Evolutionary conservation across 306 rosid species (phyloP).

Genomic region (Casuarina equisetifolia): DNA sequence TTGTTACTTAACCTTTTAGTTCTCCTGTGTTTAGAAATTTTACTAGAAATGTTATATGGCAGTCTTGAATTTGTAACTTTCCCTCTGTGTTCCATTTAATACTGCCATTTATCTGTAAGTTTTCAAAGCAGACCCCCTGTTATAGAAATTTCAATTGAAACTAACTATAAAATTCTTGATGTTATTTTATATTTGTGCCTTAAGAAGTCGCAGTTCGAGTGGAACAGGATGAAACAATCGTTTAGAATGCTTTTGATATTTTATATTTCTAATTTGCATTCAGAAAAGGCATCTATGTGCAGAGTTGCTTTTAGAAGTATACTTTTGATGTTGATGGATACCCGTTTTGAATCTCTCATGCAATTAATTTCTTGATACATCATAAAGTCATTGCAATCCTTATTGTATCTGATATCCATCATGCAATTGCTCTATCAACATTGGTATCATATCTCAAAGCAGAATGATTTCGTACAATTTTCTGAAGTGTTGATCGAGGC

Average conservation of each 20-base stretch:
- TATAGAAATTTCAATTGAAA: not conserved
- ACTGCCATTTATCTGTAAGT: not conserved
- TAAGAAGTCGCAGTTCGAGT: not conserved
- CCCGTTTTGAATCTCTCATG: not conserved
- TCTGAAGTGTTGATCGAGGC: not conserved
- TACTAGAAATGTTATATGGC: not conserved
- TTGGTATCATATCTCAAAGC: not conserved
- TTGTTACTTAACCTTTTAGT: slow-evolving; percentile 16
- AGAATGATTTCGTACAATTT: not conserved
- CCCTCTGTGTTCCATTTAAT: not conserved
- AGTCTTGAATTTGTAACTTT: slow-evolving; percentile 1
- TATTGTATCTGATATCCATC: not conserved
- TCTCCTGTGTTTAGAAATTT: not conserved
- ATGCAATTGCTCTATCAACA: not conserved
- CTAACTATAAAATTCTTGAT: not conserved
- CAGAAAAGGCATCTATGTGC: not conserved
- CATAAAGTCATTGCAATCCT: not conserved
- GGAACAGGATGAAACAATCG: not conserved
- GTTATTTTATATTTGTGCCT: not conserved
- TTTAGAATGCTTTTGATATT: not conserved
- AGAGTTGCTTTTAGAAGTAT: not conserved
- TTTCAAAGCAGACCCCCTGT: not conserved
- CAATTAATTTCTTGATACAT: not conserved
- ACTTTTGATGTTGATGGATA: not conserved
- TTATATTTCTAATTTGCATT: not conserved